Evolutionary conservation across 2,329 filamentous ascomycete species (phyloP), one percentile per base, ranked within the genome.

Genomic region (Beauveria medogensis): DNA sequence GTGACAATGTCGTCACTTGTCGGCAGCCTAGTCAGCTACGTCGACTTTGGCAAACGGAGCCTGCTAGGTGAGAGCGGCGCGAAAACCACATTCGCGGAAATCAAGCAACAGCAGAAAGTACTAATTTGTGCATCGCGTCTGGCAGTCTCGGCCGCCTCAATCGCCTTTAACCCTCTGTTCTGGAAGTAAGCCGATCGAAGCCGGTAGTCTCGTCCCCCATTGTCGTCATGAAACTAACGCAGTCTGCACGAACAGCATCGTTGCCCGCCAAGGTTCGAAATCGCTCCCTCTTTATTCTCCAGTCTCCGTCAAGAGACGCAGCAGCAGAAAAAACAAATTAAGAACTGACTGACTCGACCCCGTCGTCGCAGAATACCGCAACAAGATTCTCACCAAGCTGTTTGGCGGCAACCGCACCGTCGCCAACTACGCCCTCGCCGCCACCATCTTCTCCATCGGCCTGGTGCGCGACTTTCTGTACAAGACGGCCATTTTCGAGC

Each of bases 131-230:
- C 64, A 54, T 37, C 30, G 41, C 55, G n/a, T 59, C 48, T n/a
- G 62, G 54, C 62, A 96, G 92, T 94, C 67, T 90, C 91, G 67
- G 90, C 87, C 53, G 82, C 80, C 60, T 84, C 90, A 58, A 96
- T 99, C 76, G 82, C 88, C 54, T 97, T 99, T 77, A 99, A 99
- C 76, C 94, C 94, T 24, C 88, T 94, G n/a, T 97, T 97, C 76
- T 99, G 94, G 94, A 99, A 99, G 92, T 96, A 82, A 80, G 90
- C 46, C 50, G 41, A 54, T 55, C 30, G 20, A 54, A 58, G n/a
- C 60, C 55, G 63, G 65, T 50, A 41, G 47, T 53, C 44, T 55
- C 24, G 20, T 51, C 46, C 56, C 22, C 34, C 5, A 37, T 16
- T 16, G 18, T 20, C n/a, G 50, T 59, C 47, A 56, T 48, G 52